Base-by-base conservation (phyloP, 331 rosid species). In the Ulmus americana region DNA sequence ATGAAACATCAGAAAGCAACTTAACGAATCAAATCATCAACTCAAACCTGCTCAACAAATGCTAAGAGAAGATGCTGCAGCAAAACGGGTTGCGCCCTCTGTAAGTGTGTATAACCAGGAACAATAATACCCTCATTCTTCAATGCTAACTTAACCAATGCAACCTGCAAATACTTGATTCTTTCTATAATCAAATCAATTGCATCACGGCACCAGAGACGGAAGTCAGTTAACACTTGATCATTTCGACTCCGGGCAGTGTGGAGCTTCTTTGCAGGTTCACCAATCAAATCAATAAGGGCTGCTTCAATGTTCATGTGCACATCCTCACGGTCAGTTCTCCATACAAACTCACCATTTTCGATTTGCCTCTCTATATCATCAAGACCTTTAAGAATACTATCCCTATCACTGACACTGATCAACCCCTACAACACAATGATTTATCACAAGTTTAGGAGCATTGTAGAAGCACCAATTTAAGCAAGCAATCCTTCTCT, bases 251-350 rank as follows among this genome's bases (percentile, higher is more conserved):
- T 92, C 28, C 98, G 80, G 11, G 98, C 88, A 0, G 98, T 92
- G 70, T 92, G 98, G 0, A 92, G 86, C 83, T 92, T 92, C 85
- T 89, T 92, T 0, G 95, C 97, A 68, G 98, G 95, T 58, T 92
- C 98, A 8, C 98, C 98, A 7, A 89, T 87, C 82, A 89, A 16
- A 69, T 92, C 98, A 16, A 83, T 92, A 61, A 92, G 85, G 10
- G 97, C 85, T 3, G 98, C 97, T 75, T 92, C 98, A 43, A 92
- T 89, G 85, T 92, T 92, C 98, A 92, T 92, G 69, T 89, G 97
- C 61, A 92, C 97, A 42, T 92, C 98, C 71, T 92, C 98, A 40
- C 98, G 76, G 20, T 92, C 98, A 40, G 90, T 80, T 78, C 97
- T 87, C 97, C 98, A 92, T 46, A 69, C 78, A 69, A 92, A 92